These are phyloP conservation scores for Fabrea salina DNA, from an alignment of 169 alveolate species.

Conservation along the genomic window DNA sequence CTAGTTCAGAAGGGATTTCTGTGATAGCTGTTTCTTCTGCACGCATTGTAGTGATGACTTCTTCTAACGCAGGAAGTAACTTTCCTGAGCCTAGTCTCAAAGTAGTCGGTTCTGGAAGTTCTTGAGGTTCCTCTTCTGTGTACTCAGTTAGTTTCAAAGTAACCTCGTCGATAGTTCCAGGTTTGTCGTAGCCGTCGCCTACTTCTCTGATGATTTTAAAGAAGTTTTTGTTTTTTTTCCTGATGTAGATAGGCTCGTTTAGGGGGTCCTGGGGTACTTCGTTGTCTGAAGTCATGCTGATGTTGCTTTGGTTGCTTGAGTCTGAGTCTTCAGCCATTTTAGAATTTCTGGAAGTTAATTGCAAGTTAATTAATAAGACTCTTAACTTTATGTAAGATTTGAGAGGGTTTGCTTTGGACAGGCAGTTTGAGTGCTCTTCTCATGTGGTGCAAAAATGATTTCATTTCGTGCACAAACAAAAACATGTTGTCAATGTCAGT, in stretches of 20 bases:
- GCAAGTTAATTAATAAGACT: too few species aligned
- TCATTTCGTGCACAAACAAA: background rate
- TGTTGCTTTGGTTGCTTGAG: too few species aligned
- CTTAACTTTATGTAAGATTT: too few species aligned
- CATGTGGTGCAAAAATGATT: background rate
- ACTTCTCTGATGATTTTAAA: conserved; percentile 6
- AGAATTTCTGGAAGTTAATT: too few species aligned
- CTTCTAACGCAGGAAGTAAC: background rate
- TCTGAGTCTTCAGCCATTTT: too few species aligned
- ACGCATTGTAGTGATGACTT: background rate
- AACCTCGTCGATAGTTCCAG: conserved; percentile 28
- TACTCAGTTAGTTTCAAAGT: background rate
- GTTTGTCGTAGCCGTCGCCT: conserved; percentile 23
- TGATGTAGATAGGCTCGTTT: conserved; percentile 19
- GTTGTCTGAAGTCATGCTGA: too few species aligned
- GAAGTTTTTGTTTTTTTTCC: background rate
- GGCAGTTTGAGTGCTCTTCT: background rate
- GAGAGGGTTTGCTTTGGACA: too few species aligned
- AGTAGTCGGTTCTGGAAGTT: background rate
- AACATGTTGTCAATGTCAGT: background rate
- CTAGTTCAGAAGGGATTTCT: too few species aligned
- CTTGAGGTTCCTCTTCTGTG: background rate
- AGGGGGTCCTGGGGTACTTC: conserved; percentile 27
- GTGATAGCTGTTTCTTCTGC: too few species aligned
- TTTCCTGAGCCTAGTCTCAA: background rate